phyloP scores from a whole-genome alignment of 495 filamentous ascomycete species.

The Penicillium waksmanii region DNA sequence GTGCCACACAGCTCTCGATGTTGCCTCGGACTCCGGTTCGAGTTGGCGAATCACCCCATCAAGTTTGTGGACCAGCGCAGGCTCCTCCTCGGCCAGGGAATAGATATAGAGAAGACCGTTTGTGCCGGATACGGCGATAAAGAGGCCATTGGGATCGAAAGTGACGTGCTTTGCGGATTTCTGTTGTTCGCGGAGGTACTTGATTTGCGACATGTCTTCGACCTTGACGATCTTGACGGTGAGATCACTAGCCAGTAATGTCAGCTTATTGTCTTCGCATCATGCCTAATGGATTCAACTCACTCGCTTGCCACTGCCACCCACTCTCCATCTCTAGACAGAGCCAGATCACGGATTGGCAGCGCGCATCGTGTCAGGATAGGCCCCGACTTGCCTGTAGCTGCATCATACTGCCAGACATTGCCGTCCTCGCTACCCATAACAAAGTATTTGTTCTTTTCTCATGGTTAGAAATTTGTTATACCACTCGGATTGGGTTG shows the following conservation, averaged over 20 bases:
- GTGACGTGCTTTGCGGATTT: conserved; percentile 88
- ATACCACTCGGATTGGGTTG: not conserved
- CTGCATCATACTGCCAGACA: conserved; percentile 82
- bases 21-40: conserved; percentile 78
- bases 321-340: conserved; percentile 86
- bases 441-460: conserved; percentile 75
- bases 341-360: conserved; percentile 80
- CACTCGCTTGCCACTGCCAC: conserved; percentile 93
- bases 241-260: conserved; percentile 61
- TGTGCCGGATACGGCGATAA: conserved; percentile 79
- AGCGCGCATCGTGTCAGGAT: conserved; percentile 75
- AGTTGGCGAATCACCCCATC: conserved; percentile 82
- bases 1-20: conserved; percentile 82
- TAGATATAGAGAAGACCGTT: conserved; percentile 91
- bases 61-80: conserved; percentile 76
- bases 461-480: conserved; percentile 6
- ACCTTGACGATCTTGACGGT: conserved; percentile 85
- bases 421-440: conserved; percentile 91
- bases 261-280: conserved; percentile 17
- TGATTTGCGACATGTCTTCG: conserved; percentile 71
- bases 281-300: conserved; percentile 24
- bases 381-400: conserved; percentile 73
- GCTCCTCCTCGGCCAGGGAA: conserved; percentile 77
- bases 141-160: conserved; percentile 80
- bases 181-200: conserved; percentile 76